phyloP scores from a whole-genome alignment of 1,139 yeast genomes.

The Yamadazyma blattariae region DNA sequence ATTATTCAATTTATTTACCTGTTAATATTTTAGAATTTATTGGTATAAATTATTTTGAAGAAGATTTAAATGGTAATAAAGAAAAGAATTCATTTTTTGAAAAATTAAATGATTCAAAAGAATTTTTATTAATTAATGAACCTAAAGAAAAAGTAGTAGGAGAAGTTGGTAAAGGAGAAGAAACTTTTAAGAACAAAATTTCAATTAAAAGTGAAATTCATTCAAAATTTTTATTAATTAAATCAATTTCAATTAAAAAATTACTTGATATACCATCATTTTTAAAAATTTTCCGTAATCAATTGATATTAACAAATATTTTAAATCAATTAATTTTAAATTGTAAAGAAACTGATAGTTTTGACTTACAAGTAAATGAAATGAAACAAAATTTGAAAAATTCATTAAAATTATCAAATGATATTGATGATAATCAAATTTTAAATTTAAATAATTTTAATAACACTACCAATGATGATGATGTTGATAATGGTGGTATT shows the following conservation, averaged over 20 bases:
- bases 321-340: conserved; percentile 8
- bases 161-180: too few species aligned
- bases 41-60: conserved; percentile 20
- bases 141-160: too few species aligned
- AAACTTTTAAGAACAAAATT: too few species aligned
- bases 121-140: conserved; percentile 8
- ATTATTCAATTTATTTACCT: conserved; percentile 27
- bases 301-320: conserved; percentile 25
- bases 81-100: conserved; percentile 11
- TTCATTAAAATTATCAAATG: conserved; percentile 34
- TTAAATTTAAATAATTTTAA: conserved; percentile 32
- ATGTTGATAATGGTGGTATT: too few species aligned
- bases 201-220: conserved; percentile 10
- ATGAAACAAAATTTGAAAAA: conserved; percentile 31
- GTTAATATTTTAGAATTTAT: conserved; percentile 27
- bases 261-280: conserved; percentile 24
- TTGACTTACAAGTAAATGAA: conserved; percentile 15
- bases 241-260: conserved; percentile 20
- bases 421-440: conserved; percentile 41
- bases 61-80: background rate
- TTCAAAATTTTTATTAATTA: conserved; percentile 20
- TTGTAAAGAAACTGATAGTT: conserved; percentile 9
- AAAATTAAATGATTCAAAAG: conserved; percentile 20
- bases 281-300: conserved; percentile 31
- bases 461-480: conserved; percentile 9